Evolutionary conservation across 2,329 filamentous ascomycete species (phyloP).

Genomic region (Aspergillus phoenicis): DNA sequence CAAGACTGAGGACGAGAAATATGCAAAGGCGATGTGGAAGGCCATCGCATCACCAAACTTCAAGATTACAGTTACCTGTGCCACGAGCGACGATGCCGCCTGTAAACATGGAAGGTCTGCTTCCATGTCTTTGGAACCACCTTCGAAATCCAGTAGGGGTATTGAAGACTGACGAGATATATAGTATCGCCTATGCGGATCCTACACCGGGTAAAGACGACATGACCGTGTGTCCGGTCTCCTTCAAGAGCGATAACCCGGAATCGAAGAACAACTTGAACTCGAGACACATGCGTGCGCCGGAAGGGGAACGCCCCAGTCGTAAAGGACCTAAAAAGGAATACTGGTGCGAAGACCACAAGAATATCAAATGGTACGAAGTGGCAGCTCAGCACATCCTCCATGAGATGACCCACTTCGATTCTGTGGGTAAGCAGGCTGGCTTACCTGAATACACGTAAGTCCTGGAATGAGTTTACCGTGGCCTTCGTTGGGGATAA

Average conservation of each 20-base stretch:
- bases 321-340: neutral
- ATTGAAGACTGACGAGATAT: neutral
- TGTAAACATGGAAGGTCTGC: neutral
- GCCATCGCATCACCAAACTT: neutral
- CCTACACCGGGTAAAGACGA: neutral
- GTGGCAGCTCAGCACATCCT: neutral
- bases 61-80: neutral
- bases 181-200: neutral
- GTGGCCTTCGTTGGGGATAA: no score
- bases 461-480: neutral
- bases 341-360: neutral
- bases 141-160: no score
- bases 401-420: neutral
- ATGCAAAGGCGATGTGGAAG: neutral
- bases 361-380: neutral
- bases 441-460: neutral
- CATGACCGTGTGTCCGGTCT: neutral
- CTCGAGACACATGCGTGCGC: neutral
- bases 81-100: neutral
- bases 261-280: neutral
- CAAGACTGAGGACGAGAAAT: neutral
- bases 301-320: neutral
- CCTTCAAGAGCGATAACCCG: neutral
- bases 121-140: neutral
- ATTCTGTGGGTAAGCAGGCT: neutral